Conservation (phyloP, 1,284 basidiomycete genomes). For the Marasmius sp. region DNA sequence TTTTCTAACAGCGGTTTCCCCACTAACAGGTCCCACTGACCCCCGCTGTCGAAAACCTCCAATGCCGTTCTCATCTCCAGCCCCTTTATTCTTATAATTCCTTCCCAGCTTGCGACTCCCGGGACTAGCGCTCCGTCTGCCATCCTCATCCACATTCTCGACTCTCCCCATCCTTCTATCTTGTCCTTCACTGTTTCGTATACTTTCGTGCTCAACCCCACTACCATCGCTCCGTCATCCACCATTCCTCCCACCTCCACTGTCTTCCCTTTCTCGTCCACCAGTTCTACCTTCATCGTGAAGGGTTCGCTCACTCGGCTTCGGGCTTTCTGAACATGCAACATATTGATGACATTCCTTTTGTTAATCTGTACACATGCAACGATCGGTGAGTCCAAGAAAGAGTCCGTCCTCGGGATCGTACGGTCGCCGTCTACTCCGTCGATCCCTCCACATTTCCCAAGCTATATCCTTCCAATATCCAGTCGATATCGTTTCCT, state of each 20-base stretch:
- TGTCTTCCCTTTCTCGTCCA: neutral
- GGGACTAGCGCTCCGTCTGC: conserved; percentile 26
- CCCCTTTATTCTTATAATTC: conserved; percentile 17
- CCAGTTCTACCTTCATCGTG: neutral
- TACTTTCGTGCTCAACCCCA: conserved; percentile 20
- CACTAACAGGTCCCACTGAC: conserved; percentile 29
- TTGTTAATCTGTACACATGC: neutral
- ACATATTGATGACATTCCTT: conserved; percentile 3
- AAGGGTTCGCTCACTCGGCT: conserved; percentile 6
- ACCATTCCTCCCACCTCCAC: conserved; percentile 22
- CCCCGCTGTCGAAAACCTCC: conserved; percentile 32
- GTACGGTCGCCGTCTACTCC: neutral
- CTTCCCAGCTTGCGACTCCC: conserved; percentile 23
- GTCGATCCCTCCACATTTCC: conserved; percentile 6
- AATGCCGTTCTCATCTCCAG: conserved; percentile 16
- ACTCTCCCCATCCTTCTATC: conserved; percentile 15
- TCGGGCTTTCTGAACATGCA: neutral
- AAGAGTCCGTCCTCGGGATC: neutral
- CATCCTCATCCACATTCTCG: conserved; percentile 22
- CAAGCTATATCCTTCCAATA: neutral
- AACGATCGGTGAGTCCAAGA: neutral
- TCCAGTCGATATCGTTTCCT: neutral
- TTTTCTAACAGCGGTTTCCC: conserved; percentile 29
- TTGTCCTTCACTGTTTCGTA: conserved; percentile 17
- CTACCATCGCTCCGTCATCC: conserved; percentile 31